A percentile compares a stretch with the other conserved stretches of the same genome.
phyloP scores from a whole-genome alignment of 2,329 filamentous ascomycete genomes.

The Ceratocystis alfenasii region DNA sequence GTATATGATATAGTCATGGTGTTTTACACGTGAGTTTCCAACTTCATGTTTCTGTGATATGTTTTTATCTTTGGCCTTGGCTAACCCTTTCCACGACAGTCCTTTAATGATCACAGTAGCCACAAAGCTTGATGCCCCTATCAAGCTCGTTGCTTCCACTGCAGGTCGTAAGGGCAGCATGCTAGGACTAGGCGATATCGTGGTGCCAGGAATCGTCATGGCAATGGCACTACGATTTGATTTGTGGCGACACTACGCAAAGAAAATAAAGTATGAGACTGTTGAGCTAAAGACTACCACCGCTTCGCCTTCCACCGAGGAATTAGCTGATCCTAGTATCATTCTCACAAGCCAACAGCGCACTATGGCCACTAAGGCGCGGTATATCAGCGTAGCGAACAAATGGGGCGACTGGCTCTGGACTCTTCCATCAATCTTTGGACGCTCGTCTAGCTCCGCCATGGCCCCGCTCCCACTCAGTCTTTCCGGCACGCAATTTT shows the following conservation, averaged over 20 bases:
- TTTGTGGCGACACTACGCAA: slow-evolving; percentile 68
- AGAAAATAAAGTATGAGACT: slow-evolving; percentile 42
- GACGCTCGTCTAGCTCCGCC: slow-evolving; percentile 22
- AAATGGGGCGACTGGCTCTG: slow-evolving; percentile 79
- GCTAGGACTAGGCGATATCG: slow-evolving; percentile 87
- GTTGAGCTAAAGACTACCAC: slow-evolving; percentile 12
- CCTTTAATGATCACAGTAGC: slow-evolving; percentile 82
- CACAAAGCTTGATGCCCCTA: slow-evolving; percentile 77
- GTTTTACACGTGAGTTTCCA: slow-evolving; percentile 56
- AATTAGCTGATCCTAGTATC: slow-evolving; percentile 22
- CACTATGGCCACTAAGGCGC: slow-evolving; percentile 38
- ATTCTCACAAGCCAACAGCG: slow-evolving; percentile 26
- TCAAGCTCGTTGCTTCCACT: slow-evolving; percentile 69
- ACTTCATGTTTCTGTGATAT: not conserved
- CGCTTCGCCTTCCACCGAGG: too few species aligned
- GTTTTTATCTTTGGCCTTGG: not conserved
- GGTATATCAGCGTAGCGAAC: slow-evolving; percentile 50
- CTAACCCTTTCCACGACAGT: slow-evolving; percentile 31
- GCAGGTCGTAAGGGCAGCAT: slow-evolving; percentile 63
- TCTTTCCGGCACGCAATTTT: slow-evolving; percentile 38
- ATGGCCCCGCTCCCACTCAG: not conserved
- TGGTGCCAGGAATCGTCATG: slow-evolving; percentile 83
- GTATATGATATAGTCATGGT: slow-evolving; percentile 93
- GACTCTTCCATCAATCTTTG: slow-evolving; percentile 35
- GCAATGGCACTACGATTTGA: slow-evolving; percentile 84